Evolutionary conservation across 169 alveolate species (phyloP), one percentile per base, ranked within the genome.

Genomic region (Eimeria falciformis): DNA sequence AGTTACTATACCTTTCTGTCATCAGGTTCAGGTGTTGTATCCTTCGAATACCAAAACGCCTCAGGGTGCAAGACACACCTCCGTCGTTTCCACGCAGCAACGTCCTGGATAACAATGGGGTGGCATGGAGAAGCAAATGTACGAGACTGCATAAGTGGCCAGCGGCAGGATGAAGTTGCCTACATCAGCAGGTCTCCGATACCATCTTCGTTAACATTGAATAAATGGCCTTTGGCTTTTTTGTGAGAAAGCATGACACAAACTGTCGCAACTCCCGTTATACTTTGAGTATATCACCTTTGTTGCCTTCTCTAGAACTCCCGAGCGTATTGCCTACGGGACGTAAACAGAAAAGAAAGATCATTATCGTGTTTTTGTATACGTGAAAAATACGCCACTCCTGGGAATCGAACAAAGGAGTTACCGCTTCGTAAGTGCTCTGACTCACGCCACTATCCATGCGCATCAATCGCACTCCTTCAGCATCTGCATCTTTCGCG

Each of bases 11-110:
- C 40, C 40, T 33, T 33, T 33, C 40, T 33, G 40, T 33, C 40
- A 2, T 33, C 40, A 33, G 40, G 40, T 33, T 33, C 40, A 33
- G 2, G 2, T 62, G 75, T 29, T n/a, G 75, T 29, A 9, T 25
- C 75, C 25, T 62, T 62, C 12, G 75, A 62, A 25, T 62, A 62
- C 75, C 75, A 62, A 62, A 62, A 62, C 43, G 75, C 75, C 27
- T 62, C 75, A 17, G 75, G 43, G 75, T 62, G 75, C 11, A 62
- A 23, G 12, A 40, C 75, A 29, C 75, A 62, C 27, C 75, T n/a
- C 23, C 75, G 27, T 29, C 18, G 17, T 9, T 62, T 62, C 75
- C 75, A 62, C 18, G 40, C 12, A 9, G 75, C 18, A 25, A 29
- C 75, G 25, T 62, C 75, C 75, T 62, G 75, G 25, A 25, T 21